Percentiles rank a stretch among this genome's conserved stretches.
Evolutionary conservation across 257 asterid genomes (phyloP).

Genomic region (Handroanthus guayacan): DNA sequence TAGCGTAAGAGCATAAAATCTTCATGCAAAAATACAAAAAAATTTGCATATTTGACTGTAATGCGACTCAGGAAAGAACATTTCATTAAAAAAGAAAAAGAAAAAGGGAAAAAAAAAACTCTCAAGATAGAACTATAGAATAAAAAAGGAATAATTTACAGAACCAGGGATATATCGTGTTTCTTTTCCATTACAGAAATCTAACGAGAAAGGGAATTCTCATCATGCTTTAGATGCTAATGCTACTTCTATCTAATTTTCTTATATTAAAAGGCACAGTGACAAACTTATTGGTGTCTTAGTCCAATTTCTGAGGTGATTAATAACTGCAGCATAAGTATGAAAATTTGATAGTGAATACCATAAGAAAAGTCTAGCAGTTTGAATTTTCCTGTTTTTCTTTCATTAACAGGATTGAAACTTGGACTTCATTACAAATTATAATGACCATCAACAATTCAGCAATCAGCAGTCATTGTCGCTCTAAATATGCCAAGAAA

Average conservation of each 20-base stretch:
- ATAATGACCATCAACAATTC: background rate
- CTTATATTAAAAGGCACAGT: background rate
- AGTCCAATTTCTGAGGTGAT: background rate
- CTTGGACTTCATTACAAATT: background rate
- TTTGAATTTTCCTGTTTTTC: background rate
- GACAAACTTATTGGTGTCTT: background rate
- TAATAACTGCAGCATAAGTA: background rate
- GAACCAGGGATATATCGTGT: background rate
- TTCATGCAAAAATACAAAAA: background rate
- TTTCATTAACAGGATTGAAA: background rate
- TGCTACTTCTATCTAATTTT: slow-evolving; percentile 6
- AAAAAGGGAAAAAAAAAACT: background rate
- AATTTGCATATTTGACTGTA: background rate
- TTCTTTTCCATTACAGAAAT: background rate
- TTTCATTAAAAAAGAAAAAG: background rate
- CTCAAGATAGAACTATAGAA: background rate
- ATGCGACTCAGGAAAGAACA: background rate
- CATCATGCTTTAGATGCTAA: slow-evolving; percentile 12
- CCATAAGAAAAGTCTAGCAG: too few species aligned
- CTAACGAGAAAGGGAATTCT: background rate
- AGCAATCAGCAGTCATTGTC: slow-evolving; percentile 12
- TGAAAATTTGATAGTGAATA: background rate
- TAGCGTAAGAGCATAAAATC: slow-evolving; percentile 3
- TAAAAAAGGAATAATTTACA: background rate
- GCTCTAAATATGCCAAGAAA: background rate